These are phyloP conservation scores for Berberis vulgaris DNA, from an alignment of 164 flowering plant species.

Conservation along the genomic window DNA sequence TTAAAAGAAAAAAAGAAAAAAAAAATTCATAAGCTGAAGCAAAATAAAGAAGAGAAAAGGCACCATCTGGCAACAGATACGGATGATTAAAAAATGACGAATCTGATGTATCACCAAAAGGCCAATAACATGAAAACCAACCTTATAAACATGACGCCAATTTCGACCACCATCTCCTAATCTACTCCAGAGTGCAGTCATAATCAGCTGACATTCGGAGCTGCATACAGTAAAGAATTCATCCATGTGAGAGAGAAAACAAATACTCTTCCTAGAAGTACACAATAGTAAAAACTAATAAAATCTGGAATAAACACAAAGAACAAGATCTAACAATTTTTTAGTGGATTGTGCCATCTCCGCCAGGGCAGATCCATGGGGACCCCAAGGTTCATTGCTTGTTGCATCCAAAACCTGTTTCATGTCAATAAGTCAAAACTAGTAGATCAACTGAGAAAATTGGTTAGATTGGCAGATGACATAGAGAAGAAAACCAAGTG, in stretches of 20 bases:
- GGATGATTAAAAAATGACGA: no score
- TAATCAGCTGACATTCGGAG: constrained; percentile 85
- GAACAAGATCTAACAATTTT: constrained; percentile 50
- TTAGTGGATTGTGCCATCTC: constrained; percentile 95
- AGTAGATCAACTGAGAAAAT: neutral
- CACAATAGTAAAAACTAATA: constrained; percentile 1
- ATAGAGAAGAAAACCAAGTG: neutral
- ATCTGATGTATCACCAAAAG: no score
- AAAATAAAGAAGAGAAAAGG: no score
- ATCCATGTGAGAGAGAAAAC: constrained; percentile 1
- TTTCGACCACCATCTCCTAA: constrained; percentile 74
- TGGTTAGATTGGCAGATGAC: no score
- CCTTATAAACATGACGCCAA: constrained; percentile 99
- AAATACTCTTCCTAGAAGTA: neutral
- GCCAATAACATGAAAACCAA: constrained; percentile 8
- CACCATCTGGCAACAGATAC: no score
- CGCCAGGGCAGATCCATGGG: constrained; percentile 90
- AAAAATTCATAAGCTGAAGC: no score
- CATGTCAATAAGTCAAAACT: neutral
- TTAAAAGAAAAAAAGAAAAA: neutral
- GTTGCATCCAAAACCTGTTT: constrained; percentile 95
- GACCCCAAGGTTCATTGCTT: constrained; percentile 98
- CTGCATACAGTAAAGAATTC: constrained; percentile 32
- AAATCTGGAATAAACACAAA: neutral
- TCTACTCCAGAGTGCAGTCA: constrained; percentile 93